Conservation (phyloP, 2,329 filamentous ascomycete genomes). For the Metarhizium brunneum region DNA sequence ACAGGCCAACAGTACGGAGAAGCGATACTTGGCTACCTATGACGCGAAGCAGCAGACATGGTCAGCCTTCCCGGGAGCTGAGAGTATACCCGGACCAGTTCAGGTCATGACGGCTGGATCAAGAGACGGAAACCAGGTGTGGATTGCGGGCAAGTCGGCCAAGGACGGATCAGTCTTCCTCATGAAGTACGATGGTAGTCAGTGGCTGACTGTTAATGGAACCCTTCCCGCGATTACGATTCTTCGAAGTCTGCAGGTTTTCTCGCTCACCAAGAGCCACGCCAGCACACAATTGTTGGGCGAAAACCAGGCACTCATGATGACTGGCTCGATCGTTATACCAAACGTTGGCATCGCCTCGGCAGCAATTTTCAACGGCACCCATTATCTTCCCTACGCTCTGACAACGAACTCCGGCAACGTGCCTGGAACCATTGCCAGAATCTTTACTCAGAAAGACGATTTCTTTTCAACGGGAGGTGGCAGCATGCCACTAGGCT, state of each 20-base stretch:
- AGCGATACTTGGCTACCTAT: slow-evolving; percentile 62
- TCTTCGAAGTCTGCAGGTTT: slow-evolving; percentile 74
- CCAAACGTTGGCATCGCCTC: slow-evolving; percentile 72
- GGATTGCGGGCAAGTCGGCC: slow-evolving; percentile 63
- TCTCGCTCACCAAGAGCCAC: slow-evolving; percentile 63
- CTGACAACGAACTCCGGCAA: slow-evolving; percentile 62
- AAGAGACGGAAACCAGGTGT: slow-evolving; percentile 62
- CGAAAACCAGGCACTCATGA: slow-evolving; percentile 61
- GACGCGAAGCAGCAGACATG: slow-evolving; percentile 60
- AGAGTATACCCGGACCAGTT: slow-evolving; percentile 69
- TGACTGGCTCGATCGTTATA: slow-evolving; percentile 76
- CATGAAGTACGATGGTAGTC: slow-evolving; percentile 68
- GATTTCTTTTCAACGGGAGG: slow-evolving; percentile 59
- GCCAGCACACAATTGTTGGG: slow-evolving; percentile 53
- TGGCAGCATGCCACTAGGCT: slow-evolving; percentile 58
- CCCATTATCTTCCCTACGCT: slow-evolving; percentile 65
- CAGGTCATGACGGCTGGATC: slow-evolving; percentile 68
- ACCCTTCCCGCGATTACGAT: slow-evolving; percentile 55
- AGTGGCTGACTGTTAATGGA: slow-evolving; percentile 58
- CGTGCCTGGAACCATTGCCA: slow-evolving; percentile 63
- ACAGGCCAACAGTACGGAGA: slow-evolving; percentile 51
- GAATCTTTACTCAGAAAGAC: slow-evolving; percentile 73
- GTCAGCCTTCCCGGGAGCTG: slow-evolving; percentile 51
- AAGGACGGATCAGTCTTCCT: slow-evolving; percentile 64
- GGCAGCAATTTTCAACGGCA: slow-evolving; percentile 82